Evolutionary conservation across 306 rosid genomes (phyloP), one percentile per base, ranked within the genome.

Genomic region (Datisca glomerata): DNA sequence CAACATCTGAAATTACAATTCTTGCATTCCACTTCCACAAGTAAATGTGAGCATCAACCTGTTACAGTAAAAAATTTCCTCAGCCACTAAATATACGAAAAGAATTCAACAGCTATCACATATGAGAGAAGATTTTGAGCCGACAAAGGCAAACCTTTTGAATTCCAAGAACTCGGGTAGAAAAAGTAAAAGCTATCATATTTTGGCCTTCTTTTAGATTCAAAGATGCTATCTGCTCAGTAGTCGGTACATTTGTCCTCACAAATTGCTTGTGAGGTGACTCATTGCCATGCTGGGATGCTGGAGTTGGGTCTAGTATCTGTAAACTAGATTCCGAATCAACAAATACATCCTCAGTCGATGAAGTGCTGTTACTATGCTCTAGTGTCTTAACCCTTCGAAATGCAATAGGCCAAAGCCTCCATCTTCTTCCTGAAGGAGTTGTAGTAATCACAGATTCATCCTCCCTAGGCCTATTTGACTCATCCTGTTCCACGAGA

Each of bases 1-100:
- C 98, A 42, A 91, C 98, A 16, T 91, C 98, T 6, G 98, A 91
- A 60, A 91, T 84, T 57, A 91, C 98, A 43, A 91, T 91, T 51
- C 78, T 66, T 18, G 93, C 86, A 64, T 91, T 84, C 96, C 96
- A 91, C 48, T 78, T 85, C 98, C 98, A 91, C 58, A 91, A 68
- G 69, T 84, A 91, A 64, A 91, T 84, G 66, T 80, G 98, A 43
- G 96, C 96, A 68, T 91, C 98, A 35, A 91, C 98, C 98, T 91
- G 77, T 64, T 42, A 47, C 44, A 49, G 0, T 46, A 18, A 47
- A 53, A 45, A 33, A 41, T 59, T 13, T n/a, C 3, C 18, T 60
- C 24, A 10, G 19, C n/a, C n/a, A n/a, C n/a, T n/a, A n/a, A n/a
- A n/a, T n/a, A n/a, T n/a, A n/a, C n/a, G n/a, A n/a, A n/a, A n/a